phyloP scores from a whole-genome alignment of 768 basidiomycete genomes.

The Tricholoma sp. region DNA sequence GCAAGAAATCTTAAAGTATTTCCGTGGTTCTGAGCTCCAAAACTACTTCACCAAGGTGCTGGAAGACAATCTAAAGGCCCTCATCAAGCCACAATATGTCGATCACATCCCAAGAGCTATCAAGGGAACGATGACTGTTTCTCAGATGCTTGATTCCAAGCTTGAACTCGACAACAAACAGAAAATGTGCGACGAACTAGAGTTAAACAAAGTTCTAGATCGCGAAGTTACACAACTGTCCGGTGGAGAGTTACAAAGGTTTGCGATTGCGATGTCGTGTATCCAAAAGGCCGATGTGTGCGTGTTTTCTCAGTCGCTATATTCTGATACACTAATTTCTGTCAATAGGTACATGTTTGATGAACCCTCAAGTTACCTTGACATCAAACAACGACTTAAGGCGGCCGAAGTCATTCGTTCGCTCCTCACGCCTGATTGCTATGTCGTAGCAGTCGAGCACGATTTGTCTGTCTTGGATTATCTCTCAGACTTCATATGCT shows the following conservation, averaged over 20 bases:
- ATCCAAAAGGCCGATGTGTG: slow-evolving; percentile 95
- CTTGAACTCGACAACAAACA: slow-evolving; percentile 87
- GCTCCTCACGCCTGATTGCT: slow-evolving; percentile 76
- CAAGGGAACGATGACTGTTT: slow-evolving; percentile 83
- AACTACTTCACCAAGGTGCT: slow-evolving; percentile 99
- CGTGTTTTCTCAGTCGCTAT: slow-evolving; percentile 24
- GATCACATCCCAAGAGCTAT: slow-evolving; percentile 97
- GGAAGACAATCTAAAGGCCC: slow-evolving; percentile 96
- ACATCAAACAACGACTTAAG: slow-evolving; percentile 91
- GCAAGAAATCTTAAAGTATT: slow-evolving; percentile 98
- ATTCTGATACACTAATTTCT: background rate
- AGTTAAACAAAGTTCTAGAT: slow-evolving; percentile 80
- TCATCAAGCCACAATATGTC: slow-evolving; percentile 99
- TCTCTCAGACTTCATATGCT: slow-evolving; percentile 97
- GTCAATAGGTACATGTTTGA: slow-evolving; percentile 90
- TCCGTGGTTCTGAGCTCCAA: slow-evolving; percentile 97
- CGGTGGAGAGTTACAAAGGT: slow-evolving; percentile 96
- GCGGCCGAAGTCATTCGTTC: slow-evolving; percentile 94
- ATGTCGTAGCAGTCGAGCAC: slow-evolving; percentile 98
- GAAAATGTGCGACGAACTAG: slow-evolving; percentile 78
- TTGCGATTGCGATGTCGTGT: slow-evolving; percentile 97
- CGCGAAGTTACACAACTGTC: slow-evolving; percentile 85
- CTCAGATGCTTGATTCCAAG: slow-evolving; percentile 90
- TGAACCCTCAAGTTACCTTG: slow-evolving; percentile 97
- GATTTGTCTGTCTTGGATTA: slow-evolving; percentile 98